Conservation (phyloP, 2,329 filamentous ascomycete genomes). For the Phyllosticta citrichinensis region DNA sequence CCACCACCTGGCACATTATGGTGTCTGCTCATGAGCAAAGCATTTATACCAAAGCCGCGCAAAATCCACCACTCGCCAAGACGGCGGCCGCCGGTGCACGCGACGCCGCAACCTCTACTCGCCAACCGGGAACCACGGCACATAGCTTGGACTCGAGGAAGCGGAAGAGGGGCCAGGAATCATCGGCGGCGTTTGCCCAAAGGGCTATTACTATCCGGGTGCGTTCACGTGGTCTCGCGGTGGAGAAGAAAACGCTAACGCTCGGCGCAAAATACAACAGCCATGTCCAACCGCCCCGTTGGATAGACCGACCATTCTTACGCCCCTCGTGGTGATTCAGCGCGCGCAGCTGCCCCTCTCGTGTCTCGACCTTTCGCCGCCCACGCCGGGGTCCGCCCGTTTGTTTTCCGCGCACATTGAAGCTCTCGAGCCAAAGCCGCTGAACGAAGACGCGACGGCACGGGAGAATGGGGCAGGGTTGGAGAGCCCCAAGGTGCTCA, state of each 20-base stretch:
- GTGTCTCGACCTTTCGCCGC: constrained; percentile 24
- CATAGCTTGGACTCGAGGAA: not conserved
- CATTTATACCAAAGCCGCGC: not conserved
- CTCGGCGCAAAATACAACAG: constrained; percentile 1
- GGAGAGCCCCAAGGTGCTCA: constrained; percentile 19
- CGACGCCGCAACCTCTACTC: not conserved
- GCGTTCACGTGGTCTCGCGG: not conserved
- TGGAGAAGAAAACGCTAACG: not conserved
- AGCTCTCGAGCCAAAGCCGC: constrained; percentile 19
- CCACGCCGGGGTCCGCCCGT: constrained; percentile 15
- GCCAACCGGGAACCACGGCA: not conserved
- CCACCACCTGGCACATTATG: constrained; percentile 8
- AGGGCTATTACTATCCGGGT: constrained; percentile 8
- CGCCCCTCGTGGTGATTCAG: constrained; percentile 24
- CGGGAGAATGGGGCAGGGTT: not conserved
- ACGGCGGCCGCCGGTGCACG: not conserved
- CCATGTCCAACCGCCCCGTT: constrained; percentile 21
- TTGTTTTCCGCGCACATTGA: constrained; percentile 27
- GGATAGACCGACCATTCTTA: constrained; percentile 22
- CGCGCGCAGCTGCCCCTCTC: constrained; percentile 28
- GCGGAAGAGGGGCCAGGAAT: constrained; percentile 4
- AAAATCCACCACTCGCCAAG: not conserved
- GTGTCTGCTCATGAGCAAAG: constrained; percentile 7
- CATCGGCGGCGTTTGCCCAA: not conserved
- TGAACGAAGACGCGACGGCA: constrained; percentile 1